Percentiles rank a stretch among this genome's conserved stretches.
Evolutionary conservation across 2,329 filamentous ascomycete species (phyloP).

Genomic region (Chalara sp.): DNA sequence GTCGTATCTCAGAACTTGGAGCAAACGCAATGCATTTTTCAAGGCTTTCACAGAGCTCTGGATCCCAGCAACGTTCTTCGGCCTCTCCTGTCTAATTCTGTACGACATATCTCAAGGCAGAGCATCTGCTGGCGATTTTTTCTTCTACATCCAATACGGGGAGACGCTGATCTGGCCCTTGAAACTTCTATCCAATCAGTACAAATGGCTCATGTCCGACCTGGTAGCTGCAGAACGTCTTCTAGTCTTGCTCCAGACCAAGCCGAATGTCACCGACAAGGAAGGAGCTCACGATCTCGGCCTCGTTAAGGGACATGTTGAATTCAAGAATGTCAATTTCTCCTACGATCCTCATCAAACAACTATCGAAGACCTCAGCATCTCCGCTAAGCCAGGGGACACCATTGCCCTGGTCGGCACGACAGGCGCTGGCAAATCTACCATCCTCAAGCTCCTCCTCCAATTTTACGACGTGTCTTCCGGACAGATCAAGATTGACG

Average conservation of each 20-base stretch:
- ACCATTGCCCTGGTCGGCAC: conserved; percentile 72
- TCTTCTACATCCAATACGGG: neutral
- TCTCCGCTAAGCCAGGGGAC: conserved; percentile 66
- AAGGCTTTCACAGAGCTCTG: neutral
- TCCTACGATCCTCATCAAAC: conserved; percentile 33
- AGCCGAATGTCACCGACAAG: neutral
- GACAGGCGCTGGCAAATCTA: conserved; percentile 73
- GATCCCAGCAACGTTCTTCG: neutral
- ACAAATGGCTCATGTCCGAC: neutral
- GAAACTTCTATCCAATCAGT: neutral
- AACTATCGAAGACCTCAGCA: conserved; percentile 60
- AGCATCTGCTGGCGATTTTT: neutral
- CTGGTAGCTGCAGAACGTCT: neutral
- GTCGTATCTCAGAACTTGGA: neutral
- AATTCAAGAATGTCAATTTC: neutral
- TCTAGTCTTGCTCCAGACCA: neutral
- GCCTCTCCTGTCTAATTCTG: neutral
- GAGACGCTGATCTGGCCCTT: neutral
- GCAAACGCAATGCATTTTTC: neutral
- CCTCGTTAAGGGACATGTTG: neutral
- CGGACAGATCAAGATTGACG: conserved; percentile 55
- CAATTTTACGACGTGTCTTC: conserved; percentile 58
- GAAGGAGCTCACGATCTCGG: neutral
- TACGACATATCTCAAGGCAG: neutral
- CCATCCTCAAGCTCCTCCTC: conserved; percentile 74